These are phyloP conservation scores for Leccinum subgranulosum DNA, from an alignment of 768 basidiomycete genomes.

Conservation along the genomic window DNA sequence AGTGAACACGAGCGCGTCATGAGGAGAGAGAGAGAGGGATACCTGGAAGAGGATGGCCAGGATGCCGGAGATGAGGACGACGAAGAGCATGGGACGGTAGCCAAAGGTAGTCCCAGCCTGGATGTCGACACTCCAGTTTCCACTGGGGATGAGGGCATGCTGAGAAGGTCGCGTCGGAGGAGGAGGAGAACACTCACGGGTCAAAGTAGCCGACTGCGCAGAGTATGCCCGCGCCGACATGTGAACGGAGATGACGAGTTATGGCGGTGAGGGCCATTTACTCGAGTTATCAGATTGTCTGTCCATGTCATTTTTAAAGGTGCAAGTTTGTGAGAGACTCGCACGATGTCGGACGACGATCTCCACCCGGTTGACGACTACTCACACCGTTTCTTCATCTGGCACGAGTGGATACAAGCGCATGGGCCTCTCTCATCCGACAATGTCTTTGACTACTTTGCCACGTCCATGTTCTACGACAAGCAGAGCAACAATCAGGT, in stretches of 20 bases:
- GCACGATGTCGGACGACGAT: slow-evolving; percentile 49
- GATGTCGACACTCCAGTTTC: slow-evolving; percentile 46
- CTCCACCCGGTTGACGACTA: slow-evolving; percentile 81
- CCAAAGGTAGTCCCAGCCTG: slow-evolving; percentile 42
- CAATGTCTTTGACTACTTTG: slow-evolving; percentile 88
- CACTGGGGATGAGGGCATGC: slow-evolving; percentile 10
- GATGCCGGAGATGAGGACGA: slow-evolving; percentile 44
- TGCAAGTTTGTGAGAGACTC: background rate
- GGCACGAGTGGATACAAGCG: slow-evolving; percentile 90
- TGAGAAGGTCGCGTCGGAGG: background rate
- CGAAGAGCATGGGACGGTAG: slow-evolving; percentile 43
- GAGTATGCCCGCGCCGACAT: slow-evolving; percentile 41
- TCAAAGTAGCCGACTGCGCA: slow-evolving; percentile 38
- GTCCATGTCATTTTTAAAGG: background rate
- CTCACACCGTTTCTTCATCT: slow-evolving; percentile 81
- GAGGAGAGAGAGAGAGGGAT: background rate
- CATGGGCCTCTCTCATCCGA: slow-evolving; percentile 73
- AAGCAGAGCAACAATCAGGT: slow-evolving; percentile 92
- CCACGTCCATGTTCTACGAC: slow-evolving; percentile 90
- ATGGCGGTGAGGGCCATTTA: slow-evolving; percentile 6
- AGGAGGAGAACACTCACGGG: slow-evolving; percentile 15
- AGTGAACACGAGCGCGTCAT: background rate
- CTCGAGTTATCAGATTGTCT: background rate
- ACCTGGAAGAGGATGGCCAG: slow-evolving; percentile 43
- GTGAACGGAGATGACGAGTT: slow-evolving; percentile 29